These are phyloP conservation scores for Rehmannia glutinosa DNA, from an alignment of 257 asterid species.

Conservation along the genomic window DNA sequence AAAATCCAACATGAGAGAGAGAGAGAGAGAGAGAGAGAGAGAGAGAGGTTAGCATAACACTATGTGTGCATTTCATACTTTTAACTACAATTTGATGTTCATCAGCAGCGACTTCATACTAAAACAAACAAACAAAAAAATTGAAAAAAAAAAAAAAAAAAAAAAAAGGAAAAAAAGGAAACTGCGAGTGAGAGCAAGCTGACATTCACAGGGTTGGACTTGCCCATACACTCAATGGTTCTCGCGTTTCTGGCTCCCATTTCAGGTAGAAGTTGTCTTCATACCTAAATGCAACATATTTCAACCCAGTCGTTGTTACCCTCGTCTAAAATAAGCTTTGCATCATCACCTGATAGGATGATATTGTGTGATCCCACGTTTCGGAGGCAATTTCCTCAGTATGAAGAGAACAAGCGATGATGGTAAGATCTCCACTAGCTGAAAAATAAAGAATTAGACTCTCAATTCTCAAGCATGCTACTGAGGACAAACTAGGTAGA, in stretches of 20 bases:
- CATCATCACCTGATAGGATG: slow-evolving; percentile 73
- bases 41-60: background rate
- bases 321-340: background rate
- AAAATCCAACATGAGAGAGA: too few species aligned
- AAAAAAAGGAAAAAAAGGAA: background rate
- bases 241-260: background rate
- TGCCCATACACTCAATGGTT: background rate
- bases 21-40: too few species aligned
- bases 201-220: slow-evolving; percentile 1
- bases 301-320: background rate
- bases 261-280: slow-evolving; percentile 2
- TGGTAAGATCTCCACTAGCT: slow-evolving; percentile 89
- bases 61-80: slow-evolving; percentile 15
- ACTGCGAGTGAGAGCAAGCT: slow-evolving; percentile 3
- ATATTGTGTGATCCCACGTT: slow-evolving; percentile 85
- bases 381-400: slow-evolving; percentile 93
- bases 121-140: background rate
- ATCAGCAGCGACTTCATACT: slow-evolving; percentile 1
- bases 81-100: slow-evolving; percentile 15
- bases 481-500: too few species aligned
- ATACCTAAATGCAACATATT: slow-evolving; percentile 1
- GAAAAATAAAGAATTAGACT: slow-evolving; percentile 16
- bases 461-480: background rate
- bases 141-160: background rate
- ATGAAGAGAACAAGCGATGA: slow-evolving; percentile 92